Evolutionary conservation across 345 rosid species (phyloP), one percentile per base, ranked within the genome.

Genomic region (Salix dunnii): DNA sequence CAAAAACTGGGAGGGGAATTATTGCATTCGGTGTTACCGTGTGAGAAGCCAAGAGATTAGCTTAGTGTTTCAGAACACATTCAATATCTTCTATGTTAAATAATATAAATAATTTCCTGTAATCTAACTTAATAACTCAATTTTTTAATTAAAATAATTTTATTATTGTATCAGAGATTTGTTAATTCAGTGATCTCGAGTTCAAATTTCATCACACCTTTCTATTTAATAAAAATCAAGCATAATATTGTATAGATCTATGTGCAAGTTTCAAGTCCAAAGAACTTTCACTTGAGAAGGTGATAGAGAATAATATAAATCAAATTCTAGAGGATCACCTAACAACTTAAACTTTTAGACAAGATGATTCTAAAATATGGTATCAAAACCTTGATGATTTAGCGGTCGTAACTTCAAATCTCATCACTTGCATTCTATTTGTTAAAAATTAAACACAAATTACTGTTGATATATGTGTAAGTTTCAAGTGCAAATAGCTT

Each of bases 111-210:
- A 0, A 35, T 35, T 5, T 35, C 1, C 0, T 35, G 1, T 0
- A 5, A 35, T 35, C 0, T 35, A 0, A 35, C 1, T 35, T 35
- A 35, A 35, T 5, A 33, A 0, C 0, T 10, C 0, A 40, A 40
- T 0, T 0, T 10, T 40, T 40, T 40, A 40, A 0, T 0, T 40
- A 0, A 40, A 0, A 40, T 9, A 0, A 0, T 40, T 40, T 0
- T 0, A 9, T 2, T 0, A 42, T 42, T 0, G 0, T 11, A 42
- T 42, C 0, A 11, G 0, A 40, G 3, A 0, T 0, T 42, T 42
- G 0, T 42, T 42, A 0, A 2, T 0, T 0, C 0, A 0, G 14
- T 0, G 3, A 3, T 42, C 4, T 0, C 0, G 1, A 42, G 0
- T 38, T 2, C 0, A 2, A 38, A 38, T 38, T 0, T 0, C 2